A percentile compares a stretch with the other conserved stretches of the same genome.
Evolutionary conservation across 2,329 filamentous ascomycete species (phyloP).

Genomic region (Colletotrichum camelliae): DNA sequence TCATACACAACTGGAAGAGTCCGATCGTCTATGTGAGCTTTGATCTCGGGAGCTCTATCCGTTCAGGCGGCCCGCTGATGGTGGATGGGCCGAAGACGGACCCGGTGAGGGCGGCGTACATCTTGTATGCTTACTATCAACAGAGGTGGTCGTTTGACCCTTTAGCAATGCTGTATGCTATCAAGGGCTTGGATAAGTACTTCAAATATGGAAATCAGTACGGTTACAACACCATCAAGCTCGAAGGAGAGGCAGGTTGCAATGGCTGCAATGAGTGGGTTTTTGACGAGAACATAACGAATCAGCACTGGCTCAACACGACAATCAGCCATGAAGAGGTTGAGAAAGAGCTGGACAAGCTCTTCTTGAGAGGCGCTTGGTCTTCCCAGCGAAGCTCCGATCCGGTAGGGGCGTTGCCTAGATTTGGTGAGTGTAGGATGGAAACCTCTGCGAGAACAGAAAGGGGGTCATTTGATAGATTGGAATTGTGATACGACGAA

Average conservation of each 20-base stretch:
- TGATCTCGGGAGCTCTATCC: slow-evolving; percentile 46
- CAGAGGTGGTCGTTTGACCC: slow-evolving; percentile 46
- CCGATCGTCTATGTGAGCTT: slow-evolving; percentile 45
- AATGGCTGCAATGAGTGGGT: slow-evolving; percentile 50
- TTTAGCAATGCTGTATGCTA: slow-evolving; percentile 44
- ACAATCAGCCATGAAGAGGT: slow-evolving; percentile 30
- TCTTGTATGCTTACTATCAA: slow-evolving; percentile 41
- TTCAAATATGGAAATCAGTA: slow-evolving; percentile 40
- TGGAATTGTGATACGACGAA: background rate
- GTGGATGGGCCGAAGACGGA: slow-evolving; percentile 33
- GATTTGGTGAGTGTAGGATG: background rate
- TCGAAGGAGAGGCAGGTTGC: background rate
- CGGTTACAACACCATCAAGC: slow-evolving; percentile 45
- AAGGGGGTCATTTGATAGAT: background rate
- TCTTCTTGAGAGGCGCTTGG: slow-evolving; percentile 31
- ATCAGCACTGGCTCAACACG: slow-evolving; percentile 46
- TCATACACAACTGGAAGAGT: slow-evolving; percentile 49
- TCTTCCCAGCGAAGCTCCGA: background rate
- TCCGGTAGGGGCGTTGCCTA: background rate
- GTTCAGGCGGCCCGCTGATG: slow-evolving; percentile 42
- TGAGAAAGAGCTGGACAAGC: slow-evolving; percentile 30
- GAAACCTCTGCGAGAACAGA: background rate
- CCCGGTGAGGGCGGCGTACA: slow-evolving; percentile 42
- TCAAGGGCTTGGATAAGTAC: slow-evolving; percentile 36
- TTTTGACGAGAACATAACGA: slow-evolving; percentile 34